Evolutionary conservation across 805 yeast genomes (phyloP).

Genomic region (Lachancea sp.): DNA sequence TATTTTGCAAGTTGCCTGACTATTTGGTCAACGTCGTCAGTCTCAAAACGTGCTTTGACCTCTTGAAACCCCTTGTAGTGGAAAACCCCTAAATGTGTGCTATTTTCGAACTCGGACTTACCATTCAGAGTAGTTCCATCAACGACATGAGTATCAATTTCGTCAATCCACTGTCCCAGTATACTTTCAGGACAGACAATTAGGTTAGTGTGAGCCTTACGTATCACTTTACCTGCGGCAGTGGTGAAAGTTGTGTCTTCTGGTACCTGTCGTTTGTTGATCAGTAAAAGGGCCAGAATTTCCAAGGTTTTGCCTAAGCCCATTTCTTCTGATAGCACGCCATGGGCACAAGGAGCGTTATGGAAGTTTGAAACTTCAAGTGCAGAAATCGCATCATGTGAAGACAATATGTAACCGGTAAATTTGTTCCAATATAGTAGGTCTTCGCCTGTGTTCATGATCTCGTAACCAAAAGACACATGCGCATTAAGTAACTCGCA

Average conservation of each 20-base stretch:
- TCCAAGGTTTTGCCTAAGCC: conserved; percentile 96
- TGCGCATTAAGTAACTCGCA: conserved; percentile 19
- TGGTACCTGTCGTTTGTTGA: conserved; percentile 48
- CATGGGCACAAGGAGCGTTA: conserved; percentile 33
- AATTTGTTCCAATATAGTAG: conserved; percentile 30
- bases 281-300: conserved; percentile 53
- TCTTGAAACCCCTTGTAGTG: conserved; percentile 54
- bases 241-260: conserved; percentile 13
- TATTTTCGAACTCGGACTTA: neutral
- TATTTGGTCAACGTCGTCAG: conserved; percentile 26
- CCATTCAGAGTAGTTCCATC: neutral
- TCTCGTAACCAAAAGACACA: conserved; percentile 28
- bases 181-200: conserved; percentile 85
- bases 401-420: conserved; percentile 24
- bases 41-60: conserved; percentile 27
- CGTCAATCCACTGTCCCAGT: conserved; percentile 79
- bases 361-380: conserved; percentile 8
- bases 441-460: conserved; percentile 9
- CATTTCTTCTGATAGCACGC: conserved; percentile 86
- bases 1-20: conserved; percentile 51
- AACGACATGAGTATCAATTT: conserved; percentile 41
- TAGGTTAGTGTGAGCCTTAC: conserved; percentile 60
- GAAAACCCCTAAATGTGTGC: conserved; percentile 45
- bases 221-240: conserved; percentile 20
- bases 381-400: conserved; percentile 15